A percentile compares a stretch with the other conserved stretches of the same genome.
Conservation (phyloP, 73 alveolate genomes). For the Tetrahymena thermophila region DNA sequence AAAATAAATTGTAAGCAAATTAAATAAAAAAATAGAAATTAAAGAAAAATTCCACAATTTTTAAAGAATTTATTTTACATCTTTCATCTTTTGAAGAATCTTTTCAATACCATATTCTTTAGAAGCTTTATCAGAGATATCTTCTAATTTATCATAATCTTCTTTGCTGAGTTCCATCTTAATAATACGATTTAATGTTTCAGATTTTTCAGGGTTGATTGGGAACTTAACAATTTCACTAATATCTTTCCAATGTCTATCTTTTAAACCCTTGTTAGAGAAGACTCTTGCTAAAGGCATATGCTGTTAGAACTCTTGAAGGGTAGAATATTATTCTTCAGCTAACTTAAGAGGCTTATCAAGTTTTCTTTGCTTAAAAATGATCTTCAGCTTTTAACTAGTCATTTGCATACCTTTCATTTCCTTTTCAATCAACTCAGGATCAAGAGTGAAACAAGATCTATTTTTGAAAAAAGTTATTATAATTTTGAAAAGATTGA, state of each 20-base stretch:
- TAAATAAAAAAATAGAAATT: too few relatives aligned
- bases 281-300: slow-evolving; percentile 67
- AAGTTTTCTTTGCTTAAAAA: background rate
- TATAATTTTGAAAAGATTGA: background rate
- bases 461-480: background rate
- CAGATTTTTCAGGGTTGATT: slow-evolving; percentile 40
- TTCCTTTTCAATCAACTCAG: slow-evolving; percentile 81
- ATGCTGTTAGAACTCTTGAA: slow-evolving; percentile 36
- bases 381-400: slow-evolving; percentile 44
- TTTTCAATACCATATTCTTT: slow-evolving; percentile 72
- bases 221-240: slow-evolving; percentile 65
- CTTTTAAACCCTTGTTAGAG: slow-evolving; percentile 88
- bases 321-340: slow-evolving; percentile 2
- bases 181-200: slow-evolving; percentile 1
- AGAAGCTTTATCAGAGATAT: slow-evolving; percentile 70
- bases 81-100: slow-evolving; percentile 73
- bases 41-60: too few relatives aligned
- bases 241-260: slow-evolving; percentile 94
- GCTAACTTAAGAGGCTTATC: slow-evolving; percentile 37
- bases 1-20: too few relatives aligned
- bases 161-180: background rate
- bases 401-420: slow-evolving; percentile 49
- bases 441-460: slow-evolving; percentile 47
- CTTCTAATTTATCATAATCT: slow-evolving; percentile 62
- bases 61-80: background rate